A percentile compares a stretch with the other conserved stretches of the same genome.
phyloP scores from a whole-genome alignment of 208 protist genomes.

The Trypanosoma congolense region DNA sequence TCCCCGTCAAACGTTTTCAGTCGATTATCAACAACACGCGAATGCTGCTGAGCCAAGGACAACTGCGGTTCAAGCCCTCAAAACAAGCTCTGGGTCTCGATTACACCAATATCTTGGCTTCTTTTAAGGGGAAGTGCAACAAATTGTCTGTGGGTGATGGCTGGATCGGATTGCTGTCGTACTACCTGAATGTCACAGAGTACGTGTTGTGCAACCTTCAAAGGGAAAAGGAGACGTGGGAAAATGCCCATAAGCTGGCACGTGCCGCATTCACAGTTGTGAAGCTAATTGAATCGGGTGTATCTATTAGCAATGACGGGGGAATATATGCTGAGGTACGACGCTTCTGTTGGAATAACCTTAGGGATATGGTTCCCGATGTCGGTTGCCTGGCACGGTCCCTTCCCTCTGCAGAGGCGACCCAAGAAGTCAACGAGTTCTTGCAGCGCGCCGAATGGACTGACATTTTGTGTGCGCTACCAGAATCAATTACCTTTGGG shows the following conservation, averaged over 20 bases:
- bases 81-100: background rate
- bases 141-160: background rate
- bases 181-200: constrained; percentile 2
- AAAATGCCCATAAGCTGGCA: constrained; percentile 13
- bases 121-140: background rate
- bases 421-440: background rate
- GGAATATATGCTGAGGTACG: background rate
- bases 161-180: constrained; percentile 15
- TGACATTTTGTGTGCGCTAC: background rate
- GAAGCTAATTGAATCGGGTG: background rate
- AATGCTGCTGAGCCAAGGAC: background rate
- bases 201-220: background rate
- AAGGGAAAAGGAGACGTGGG: constrained; percentile 1
- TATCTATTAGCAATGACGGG: constrained; percentile 29
- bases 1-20: background rate
- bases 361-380: background rate
- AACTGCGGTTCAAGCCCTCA: background rate
- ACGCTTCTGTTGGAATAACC: background rate
- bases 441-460: background rate
- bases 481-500: background rate
- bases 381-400: background rate
- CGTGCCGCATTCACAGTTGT: constrained; percentile 7
- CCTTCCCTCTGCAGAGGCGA: background rate
- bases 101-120: constrained; percentile 1
- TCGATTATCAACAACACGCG: background rate